These are phyloP conservation scores for Xylaria sp. DNA, from an alignment of 2,329 filamentous ascomycete genomes.

Conservation along the genomic window DNA sequence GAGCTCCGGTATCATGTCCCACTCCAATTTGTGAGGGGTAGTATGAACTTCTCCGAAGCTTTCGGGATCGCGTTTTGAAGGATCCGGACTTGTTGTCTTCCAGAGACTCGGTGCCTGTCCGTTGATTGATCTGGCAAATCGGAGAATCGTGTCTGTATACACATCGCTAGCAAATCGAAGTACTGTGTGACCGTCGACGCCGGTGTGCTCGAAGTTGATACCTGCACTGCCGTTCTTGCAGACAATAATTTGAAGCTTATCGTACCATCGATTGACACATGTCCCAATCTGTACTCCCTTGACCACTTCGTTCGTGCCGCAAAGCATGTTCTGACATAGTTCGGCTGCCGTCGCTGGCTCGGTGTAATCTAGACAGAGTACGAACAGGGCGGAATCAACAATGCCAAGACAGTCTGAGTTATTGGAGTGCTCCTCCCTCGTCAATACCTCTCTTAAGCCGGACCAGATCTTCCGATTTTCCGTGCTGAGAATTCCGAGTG, in stretches of 20 bases:
- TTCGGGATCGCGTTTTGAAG: constrained; percentile 87
- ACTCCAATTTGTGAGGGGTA: constrained; percentile 94
- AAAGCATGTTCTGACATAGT: constrained; percentile 98
- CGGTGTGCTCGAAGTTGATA: constrained; percentile 99
- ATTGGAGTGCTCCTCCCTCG: constrained; percentile 86
- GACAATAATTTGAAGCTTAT: constrained; percentile 98
- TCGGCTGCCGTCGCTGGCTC: constrained; percentile 83
- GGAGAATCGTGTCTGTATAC: constrained; percentile 96
- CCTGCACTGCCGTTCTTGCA: constrained; percentile 98
- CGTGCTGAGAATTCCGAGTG: constrained; percentile 91
- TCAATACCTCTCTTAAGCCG: constrained; percentile 86
- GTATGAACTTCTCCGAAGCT: constrained; percentile 95
- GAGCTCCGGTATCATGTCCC: constrained; percentile 95
- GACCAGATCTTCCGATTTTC: constrained; percentile 98
- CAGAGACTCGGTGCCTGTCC: constrained; percentile 91
- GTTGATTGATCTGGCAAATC: constrained; percentile 95
- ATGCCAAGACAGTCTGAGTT: constrained; percentile 97
- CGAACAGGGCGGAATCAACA: constrained; percentile 92
- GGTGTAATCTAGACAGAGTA: constrained; percentile 91
- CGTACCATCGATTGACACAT: constrained; percentile 98
- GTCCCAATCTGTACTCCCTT: constrained; percentile 96
- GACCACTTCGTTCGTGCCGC: constrained; percentile 90
- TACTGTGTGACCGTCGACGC: constrained; percentile 96
- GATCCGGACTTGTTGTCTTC: constrained; percentile 90
- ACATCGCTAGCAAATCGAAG: constrained; percentile 95